These are phyloP conservation scores for Rhodotorula sp. DNA, from an alignment of 1,284 basidiomycete species.

Conservation along the genomic window DNA sequence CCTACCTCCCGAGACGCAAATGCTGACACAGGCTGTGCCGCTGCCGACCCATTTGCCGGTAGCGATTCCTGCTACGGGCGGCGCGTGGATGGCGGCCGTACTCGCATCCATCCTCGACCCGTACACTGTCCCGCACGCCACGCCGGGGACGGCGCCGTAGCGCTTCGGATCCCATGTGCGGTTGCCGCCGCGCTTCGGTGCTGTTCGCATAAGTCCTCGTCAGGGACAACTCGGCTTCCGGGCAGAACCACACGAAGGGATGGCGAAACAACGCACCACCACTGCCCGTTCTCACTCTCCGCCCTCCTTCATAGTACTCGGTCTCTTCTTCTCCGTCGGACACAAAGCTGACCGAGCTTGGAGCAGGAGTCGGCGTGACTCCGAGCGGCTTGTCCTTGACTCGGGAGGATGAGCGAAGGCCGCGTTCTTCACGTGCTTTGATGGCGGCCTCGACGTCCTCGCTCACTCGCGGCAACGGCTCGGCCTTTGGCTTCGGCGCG, in stretches of 20 bases:
- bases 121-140: conserved; percentile 40
- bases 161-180: conserved; percentile 32
- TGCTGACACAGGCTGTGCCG: neutral
- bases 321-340: conserved; percentile 1
- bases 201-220: neutral
- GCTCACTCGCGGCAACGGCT: neutral
- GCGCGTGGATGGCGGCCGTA: conserved; percentile 48
- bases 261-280: neutral
- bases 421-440: conserved; percentile 4
- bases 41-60: neutral
- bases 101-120: conserved; percentile 37
- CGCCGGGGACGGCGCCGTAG: conserved; percentile 49
- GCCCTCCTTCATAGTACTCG: conserved; percentile 5
- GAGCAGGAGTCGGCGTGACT: neutral
- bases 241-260: too few species aligned
- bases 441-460: neutral
- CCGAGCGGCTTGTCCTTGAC: conserved; percentile 4
- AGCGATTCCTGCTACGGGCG: conserved; percentile 74
- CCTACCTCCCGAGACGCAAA: conserved; percentile 17
- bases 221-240: neutral
- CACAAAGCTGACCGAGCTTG: neutral
- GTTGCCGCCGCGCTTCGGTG: neutral
- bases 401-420: conserved; percentile 11
- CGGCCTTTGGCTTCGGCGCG: neutral
- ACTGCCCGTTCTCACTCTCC: neutral